A percentile compares a stretch with the other conserved stretches of the same genome.
Conservation (phyloP, 139 green algal genomes). For the Picochlorum sp. region DNA sequence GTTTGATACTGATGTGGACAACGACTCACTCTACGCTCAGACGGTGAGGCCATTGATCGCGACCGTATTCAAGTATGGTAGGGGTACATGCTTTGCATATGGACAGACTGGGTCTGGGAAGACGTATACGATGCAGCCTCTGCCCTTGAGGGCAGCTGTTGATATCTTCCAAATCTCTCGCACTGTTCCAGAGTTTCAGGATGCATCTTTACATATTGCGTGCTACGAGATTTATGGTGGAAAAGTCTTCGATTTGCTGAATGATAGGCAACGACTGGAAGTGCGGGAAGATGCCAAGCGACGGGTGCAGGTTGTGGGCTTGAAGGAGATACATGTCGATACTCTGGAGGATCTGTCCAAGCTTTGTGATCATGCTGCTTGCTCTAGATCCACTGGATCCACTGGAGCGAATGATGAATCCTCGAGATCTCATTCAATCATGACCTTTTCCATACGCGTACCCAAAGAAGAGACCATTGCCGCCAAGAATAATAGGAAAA, state of each 20-base stretch:
- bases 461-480: slow-evolving; percentile 5
- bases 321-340: slow-evolving; percentile 54
- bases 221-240: slow-evolving; percentile 98
- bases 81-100: slow-evolving; percentile 96
- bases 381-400: slow-evolving; percentile 68
- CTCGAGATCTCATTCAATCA: slow-evolving; percentile 90
- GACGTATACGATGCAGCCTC: slow-evolving; percentile 93
- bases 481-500: neutral
- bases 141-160: slow-evolving; percentile 76
- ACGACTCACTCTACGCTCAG: slow-evolving; percentile 83
- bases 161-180: slow-evolving; percentile 80
- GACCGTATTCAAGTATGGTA: slow-evolving; percentile 75
- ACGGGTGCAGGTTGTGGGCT: slow-evolving; percentile 77
- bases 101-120: slow-evolving; percentile 91
- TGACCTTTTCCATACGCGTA: slow-evolving; percentile 43
- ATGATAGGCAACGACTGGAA: slow-evolving; percentile 76
- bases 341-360: slow-evolving; percentile 36
- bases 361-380: slow-evolving; percentile 69
- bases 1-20: slow-evolving; percentile 76
- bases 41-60: slow-evolving; percentile 88
- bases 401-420: slow-evolving; percentile 96
- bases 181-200: slow-evolving; percentile 29
- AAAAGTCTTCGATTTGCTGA: slow-evolving; percentile 95
- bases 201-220: slow-evolving; percentile 24
- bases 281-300: slow-evolving; percentile 88